Conservation (phyloP, 345 rosid species). For the Gynandropsis gynandra region DNA sequence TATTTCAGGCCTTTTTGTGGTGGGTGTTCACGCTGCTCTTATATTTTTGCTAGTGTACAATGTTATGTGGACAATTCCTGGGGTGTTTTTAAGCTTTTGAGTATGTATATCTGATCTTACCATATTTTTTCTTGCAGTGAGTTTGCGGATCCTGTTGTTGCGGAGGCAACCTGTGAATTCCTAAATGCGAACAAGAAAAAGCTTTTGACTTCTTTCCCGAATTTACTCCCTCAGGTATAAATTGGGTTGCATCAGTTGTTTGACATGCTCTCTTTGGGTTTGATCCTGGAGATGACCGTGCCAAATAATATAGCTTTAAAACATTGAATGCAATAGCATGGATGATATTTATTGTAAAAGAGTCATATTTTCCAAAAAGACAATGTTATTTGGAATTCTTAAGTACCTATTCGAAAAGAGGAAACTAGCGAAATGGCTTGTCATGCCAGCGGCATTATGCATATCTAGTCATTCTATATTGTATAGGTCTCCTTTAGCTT, state of each 20-base stretch:
- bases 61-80: slow-evolving; percentile 1
- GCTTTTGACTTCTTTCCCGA: slow-evolving; percentile 54
- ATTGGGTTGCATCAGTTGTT: not conserved
- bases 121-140: slow-evolving; percentile 59
- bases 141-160: slow-evolving; percentile 86
- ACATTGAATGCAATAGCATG: not conserved
- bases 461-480: not conserved
- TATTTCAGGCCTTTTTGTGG: slow-evolving; percentile 1
- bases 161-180: slow-evolving; percentile 85
- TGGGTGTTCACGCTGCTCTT: not conserved
- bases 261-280: not conserved
- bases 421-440: not conserved
- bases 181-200: slow-evolving; percentile 62
- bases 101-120: slow-evolving; percentile 21
- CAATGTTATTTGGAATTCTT: not conserved
- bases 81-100: not conserved
- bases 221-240: slow-evolving; percentile 74
- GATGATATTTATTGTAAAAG: not conserved
- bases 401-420: not conserved
- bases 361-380: not conserved
- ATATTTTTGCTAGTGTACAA: slow-evolving; percentile 1
- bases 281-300: not conserved
- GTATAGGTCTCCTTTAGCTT: not conserved
- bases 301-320: not conserved
- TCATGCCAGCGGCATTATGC: not conserved